These are phyloP conservation scores for Epichloe sibirici DNA, from an alignment of 2,329 filamentous ascomycete species.

Conservation along the genomic window DNA sequence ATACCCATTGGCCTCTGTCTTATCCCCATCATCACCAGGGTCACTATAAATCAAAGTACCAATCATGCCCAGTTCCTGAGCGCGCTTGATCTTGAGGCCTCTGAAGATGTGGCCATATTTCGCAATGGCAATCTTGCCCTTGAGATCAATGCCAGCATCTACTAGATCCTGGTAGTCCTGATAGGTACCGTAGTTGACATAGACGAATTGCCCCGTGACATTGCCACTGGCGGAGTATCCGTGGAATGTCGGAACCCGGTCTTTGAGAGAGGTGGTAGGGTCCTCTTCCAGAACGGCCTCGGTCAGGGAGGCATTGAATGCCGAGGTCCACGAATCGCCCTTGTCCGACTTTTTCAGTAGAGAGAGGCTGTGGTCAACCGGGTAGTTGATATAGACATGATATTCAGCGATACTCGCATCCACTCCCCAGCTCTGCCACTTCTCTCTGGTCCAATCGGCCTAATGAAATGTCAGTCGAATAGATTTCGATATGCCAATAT, in stretches of 20 bases:
- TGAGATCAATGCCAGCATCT: conserved; percentile 58
- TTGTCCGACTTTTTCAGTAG: conserved; percentile 38
- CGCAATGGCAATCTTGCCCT: conserved; percentile 76
- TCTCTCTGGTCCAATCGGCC: conserved; percentile 63
- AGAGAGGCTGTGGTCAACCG: conserved; percentile 56
- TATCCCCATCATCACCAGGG: conserved; percentile 74
- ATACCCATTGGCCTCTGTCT: conserved; percentile 72
- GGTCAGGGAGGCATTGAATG: conserved; percentile 68
- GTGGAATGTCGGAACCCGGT: conserved; percentile 81
- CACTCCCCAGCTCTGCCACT: conserved; percentile 61
- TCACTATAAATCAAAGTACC: conserved; percentile 79
- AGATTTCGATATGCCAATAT: background rate
- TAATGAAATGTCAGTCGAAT: conserved; percentile 14
- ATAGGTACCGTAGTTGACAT: conserved; percentile 83
- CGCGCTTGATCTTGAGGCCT: conserved; percentile 84
- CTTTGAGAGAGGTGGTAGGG: conserved; percentile 56
- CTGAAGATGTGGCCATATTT: conserved; percentile 83
- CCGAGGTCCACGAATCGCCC: conserved; percentile 40
- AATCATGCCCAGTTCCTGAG: conserved; percentile 80
- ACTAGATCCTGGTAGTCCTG: conserved; percentile 73
- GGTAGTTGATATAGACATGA: conserved; percentile 69
- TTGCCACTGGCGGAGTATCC: conserved; percentile 90
- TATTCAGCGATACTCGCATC: conserved; percentile 54
- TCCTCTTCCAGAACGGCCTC: conserved; percentile 82
- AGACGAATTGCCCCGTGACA: conserved; percentile 77